Conservation (phyloP, 495 filamentous ascomycete species). For the Lepraria neglecta region DNA sequence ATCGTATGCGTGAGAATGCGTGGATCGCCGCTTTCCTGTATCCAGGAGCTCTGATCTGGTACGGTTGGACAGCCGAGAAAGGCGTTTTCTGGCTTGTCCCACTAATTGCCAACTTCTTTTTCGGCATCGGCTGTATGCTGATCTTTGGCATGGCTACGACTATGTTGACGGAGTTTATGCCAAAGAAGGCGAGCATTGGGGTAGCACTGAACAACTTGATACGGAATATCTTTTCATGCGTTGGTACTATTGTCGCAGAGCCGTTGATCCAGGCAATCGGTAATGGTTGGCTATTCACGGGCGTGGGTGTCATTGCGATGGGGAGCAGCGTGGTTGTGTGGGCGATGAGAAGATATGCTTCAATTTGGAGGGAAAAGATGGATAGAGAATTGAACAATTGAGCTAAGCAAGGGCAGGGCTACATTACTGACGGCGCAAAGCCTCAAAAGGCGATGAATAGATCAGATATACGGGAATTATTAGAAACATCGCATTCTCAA, state of each 20-base stretch:
- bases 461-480: too few species aligned
- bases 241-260: slow-evolving; percentile 65
- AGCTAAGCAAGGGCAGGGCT: too few species aligned
- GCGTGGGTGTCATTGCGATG: slow-evolving; percentile 56
- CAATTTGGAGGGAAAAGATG: slow-evolving; percentile 64
- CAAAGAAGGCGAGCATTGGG: slow-evolving; percentile 60
- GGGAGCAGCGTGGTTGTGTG: slow-evolving; percentile 50
- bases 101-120: slow-evolving; percentile 79
- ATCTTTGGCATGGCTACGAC: slow-evolving; percentile 73
- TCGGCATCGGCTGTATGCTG: slow-evolving; percentile 83
- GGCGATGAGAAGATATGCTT: slow-evolving; percentile 58
- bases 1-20: slow-evolving; percentile 85
- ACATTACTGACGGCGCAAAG: too few species aligned
- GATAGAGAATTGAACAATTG: slow-evolving; percentile 43
- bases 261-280: slow-evolving; percentile 75
- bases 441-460: too few species aligned
- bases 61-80: slow-evolving; percentile 57
- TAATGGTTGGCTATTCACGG: slow-evolving; percentile 84
- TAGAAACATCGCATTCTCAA: too few species aligned
- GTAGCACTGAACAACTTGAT: slow-evolving; percentile 76
- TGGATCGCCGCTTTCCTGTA: slow-evolving; percentile 74
- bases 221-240: slow-evolving; percentile 77
- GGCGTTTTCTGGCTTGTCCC: slow-evolving; percentile 56
- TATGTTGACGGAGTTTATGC: slow-evolving; percentile 90
- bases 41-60: slow-evolving; percentile 60